A percentile compares a stretch with the other conserved stretches of the same genome.
Conservation (phyloP, 1,139 yeast genomes). For the Kodamaea ohmeri region DNA sequence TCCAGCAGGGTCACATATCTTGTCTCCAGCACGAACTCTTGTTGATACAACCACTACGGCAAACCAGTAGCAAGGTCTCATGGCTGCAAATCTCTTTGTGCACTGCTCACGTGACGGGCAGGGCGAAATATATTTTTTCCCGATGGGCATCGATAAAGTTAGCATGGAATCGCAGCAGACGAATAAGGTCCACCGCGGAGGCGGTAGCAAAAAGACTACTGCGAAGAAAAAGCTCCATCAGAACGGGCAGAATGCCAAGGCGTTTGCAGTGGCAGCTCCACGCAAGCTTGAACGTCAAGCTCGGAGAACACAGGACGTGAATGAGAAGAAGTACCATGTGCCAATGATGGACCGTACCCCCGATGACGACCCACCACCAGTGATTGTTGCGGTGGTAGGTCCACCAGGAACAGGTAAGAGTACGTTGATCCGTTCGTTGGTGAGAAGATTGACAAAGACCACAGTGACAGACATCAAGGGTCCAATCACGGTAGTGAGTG, state of each 20-base stretch:
- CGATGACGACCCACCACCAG: slow-evolving; percentile 96
- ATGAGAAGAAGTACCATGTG: slow-evolving; percentile 85
- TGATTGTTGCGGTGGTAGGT: slow-evolving; percentile 94
- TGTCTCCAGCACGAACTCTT: slow-evolving; percentile 9
- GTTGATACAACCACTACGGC: too few species aligned
- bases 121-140: slow-evolving; percentile 5
- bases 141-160: slow-evolving; percentile 9
- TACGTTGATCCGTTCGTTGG: slow-evolving; percentile 85
- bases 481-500: slow-evolving; percentile 96
- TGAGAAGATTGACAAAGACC: slow-evolving; percentile 86
- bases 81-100: slow-evolving; percentile 2
- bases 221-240: slow-evolving; percentile 87
- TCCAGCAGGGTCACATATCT: slow-evolving; percentile 36
- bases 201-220: slow-evolving; percentile 51
- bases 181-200: slow-evolving; percentile 60
- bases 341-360: slow-evolving; percentile 98
- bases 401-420: slow-evolving; percentile 99
- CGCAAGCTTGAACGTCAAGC: slow-evolving; percentile 85
- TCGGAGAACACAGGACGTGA: slow-evolving; percentile 77
- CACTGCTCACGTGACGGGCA: slow-evolving; percentile 6
- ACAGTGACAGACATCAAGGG: slow-evolving; percentile 85
- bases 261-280: slow-evolving; percentile 92
- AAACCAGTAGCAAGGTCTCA: background rate
- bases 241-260: slow-evolving; percentile 90
- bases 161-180: slow-evolving; percentile 40